Evolutionary conservation across 1,139 yeast species (phyloP).

Genomic region (Zhuliangozyma blackwelliae): DNA sequence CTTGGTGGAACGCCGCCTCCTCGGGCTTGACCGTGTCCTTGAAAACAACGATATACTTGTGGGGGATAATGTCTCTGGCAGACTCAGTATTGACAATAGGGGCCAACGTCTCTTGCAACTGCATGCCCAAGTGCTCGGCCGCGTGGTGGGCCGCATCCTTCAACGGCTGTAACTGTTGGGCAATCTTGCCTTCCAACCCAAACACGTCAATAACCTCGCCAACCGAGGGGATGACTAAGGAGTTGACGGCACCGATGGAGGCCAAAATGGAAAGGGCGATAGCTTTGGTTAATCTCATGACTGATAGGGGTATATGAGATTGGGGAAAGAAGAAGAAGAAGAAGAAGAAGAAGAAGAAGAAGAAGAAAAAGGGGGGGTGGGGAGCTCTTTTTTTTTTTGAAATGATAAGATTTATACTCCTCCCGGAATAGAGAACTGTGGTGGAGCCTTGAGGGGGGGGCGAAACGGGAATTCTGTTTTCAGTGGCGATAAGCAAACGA

Average conservation of each 20-base stretch:
- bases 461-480: no score
- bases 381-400: no score
- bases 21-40: constrained; percentile 54
- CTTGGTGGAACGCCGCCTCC: constrained; percentile 57
- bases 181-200: constrained; percentile 8
- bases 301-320: constrained; percentile 10
- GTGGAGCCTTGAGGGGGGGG: no score
- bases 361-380: no score
- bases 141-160: constrained; percentile 12
- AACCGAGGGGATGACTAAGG: constrained; percentile 59
- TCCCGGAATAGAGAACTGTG: no score
- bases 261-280: constrained; percentile 52
- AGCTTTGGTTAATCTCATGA: constrained; percentile 48
- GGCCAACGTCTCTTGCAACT: constrained; percentile 26
- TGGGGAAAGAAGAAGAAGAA: not conserved
- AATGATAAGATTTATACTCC: no score
- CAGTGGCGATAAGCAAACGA: no score
- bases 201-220: constrained; percentile 41
- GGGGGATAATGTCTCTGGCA: constrained; percentile 55
- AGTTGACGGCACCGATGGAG: constrained; percentile 57
- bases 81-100: constrained; percentile 38
- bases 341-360: no score
- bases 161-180: constrained; percentile 3
- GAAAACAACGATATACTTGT: constrained; percentile 76
- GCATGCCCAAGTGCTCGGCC: constrained; percentile 12